Base-by-base conservation (phyloP, 2,329 filamentous ascomycete species). In the Colletotrichum tropicale region DNA sequence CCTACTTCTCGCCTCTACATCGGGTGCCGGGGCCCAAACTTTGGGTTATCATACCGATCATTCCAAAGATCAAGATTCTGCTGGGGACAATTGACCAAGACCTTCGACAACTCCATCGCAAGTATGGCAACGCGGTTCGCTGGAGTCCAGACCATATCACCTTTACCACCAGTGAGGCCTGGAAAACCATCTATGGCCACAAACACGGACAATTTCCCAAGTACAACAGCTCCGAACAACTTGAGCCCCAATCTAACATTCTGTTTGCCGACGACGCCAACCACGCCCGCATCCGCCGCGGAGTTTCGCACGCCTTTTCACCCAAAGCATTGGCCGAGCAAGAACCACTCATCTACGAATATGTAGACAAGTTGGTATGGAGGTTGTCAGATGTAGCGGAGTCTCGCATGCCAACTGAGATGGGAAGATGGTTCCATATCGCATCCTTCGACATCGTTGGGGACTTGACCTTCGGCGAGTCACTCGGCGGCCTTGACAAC, bases 71-170 rank as follows among this genome's bases (percentile, higher is more conserved):
- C 6, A 71, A 71, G 32, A 32, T 43, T 5, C 8, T 71, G 6
- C 52, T 24, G 30, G 69, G 69, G 15, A 66, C 61, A 7, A 43
- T 71, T 13, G 69, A 66, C 32, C 69, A 71, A 21, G 61, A 81
- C 67, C 69, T 83, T 43, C 78, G 79, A 21, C 74, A 75, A 5
- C 79, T 87, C 24, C 86, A 87, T 78, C 76, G 81, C 7, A 77
- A 80, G 38, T 87, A 87, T 74, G 87, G 88, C 13, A 81, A 82
- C 4, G 82, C 89, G 2, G 86, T 89, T 10, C 85, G 88, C 15
- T 80, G 88, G 48, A 83, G 83, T 5, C 87, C 88, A 2, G 82
- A 87, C 69, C 86, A 89, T 76, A 81, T 89, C 4, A 85, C 86
- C 2, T 89, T 87, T 77, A 84, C 81, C 43, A 79, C 81, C 16